Evolutionary conservation across 352 stramenopile species (phyloP), one percentile per base, ranked within the genome.

Genomic region (Globisporangium sylvaticum): DNA sequence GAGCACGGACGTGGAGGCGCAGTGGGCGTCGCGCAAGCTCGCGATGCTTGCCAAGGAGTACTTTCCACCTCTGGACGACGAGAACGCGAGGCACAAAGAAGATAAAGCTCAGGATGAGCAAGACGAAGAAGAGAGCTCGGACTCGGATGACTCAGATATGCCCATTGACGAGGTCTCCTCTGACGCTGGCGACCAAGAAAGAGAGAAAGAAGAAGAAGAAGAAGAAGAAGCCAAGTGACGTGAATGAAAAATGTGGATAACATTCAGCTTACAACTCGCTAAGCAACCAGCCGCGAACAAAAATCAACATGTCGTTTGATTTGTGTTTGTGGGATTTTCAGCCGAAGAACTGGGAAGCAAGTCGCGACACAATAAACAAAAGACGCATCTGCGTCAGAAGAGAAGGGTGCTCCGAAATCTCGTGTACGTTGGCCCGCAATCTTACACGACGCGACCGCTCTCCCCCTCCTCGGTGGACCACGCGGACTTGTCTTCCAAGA

Each of bases 21-120:
- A 92, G 63, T 87, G 79, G 78, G 79, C 79, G 24, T 73, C 78
- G 1, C 81, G 87, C 58, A 76, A 75, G 15, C 72, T 89, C 1
- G 70, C 76, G 10, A 76, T 85, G 65, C 69, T 91, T 3, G 82
- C 84, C 4, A 89, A 88, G 31, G 83, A 87, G 57, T 91, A 89
- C 46, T 90, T 91, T 29, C 81, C 82, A 4, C 69, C 73, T 5
- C 68, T 87, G 2, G 62, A 70, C 1, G 78, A 80, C 6, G 73
- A 80, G 8, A 68, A 74, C 14, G 66, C 74, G 6, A 66, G 31
- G 39, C 10, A 2, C 20, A 58, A 53, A 53, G 34, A 46, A 18
- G 62, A 12, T 10, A 58, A 53, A 46, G 46, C 44, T 20, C 42
- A 56, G 8, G 31, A 60, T 1, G 69, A 70, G 24, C 25, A 70